Evolutionary conservation across 768 basidiomycete species (phyloP), one percentile per base, ranked within the genome.

Genomic region (Macrolepiota albuminosa): DNA sequence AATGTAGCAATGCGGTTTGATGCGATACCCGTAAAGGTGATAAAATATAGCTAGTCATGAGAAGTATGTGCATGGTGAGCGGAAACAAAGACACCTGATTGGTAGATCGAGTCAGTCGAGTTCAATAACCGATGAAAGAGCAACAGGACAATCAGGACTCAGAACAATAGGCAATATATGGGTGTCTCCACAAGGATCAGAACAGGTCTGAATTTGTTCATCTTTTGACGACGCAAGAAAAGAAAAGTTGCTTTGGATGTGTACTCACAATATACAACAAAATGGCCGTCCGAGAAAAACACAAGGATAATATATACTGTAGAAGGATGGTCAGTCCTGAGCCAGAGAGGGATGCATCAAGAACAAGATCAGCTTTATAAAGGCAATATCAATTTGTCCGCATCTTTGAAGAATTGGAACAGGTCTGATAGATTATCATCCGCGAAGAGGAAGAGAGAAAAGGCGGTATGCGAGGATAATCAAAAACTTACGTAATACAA

Each of bases 381-480:
- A 84, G 81, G 87, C 86, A 88, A 88, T 85, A 77, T 80, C 67
- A 63, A 66, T 78, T 60, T 78, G 73, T 86, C 87, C 83, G 76
- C 86, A 84, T 67, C 68, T 69, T 67, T 67, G 62, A 56, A 67
- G 68, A 64, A 75, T 90, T 85, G 76, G 88, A 84, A 90, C 87
- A 89, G 87, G 88, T 88, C 87, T 89, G 85, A 83, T 75, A 72
- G 57, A 71, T 67, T 82, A 76, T 89, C 89, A 88, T 90, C 88
- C 74, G 57, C 48, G 36, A 62, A 42, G 37, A 47, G 8, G 8
- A 29, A 29, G 29, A 29, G 1, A 56, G 59, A 33, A 37, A 67
- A 65, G 62, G 33, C 54, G 46, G 54, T 29, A 11, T 33, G 51
- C 37, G 45, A 26, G 53, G 26, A 29, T 26, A 37, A 14, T 33